Evolutionary conservation across 1,284 basidiomycete species (phyloP).

Genomic region (Moesziomyces sp.): DNA sequence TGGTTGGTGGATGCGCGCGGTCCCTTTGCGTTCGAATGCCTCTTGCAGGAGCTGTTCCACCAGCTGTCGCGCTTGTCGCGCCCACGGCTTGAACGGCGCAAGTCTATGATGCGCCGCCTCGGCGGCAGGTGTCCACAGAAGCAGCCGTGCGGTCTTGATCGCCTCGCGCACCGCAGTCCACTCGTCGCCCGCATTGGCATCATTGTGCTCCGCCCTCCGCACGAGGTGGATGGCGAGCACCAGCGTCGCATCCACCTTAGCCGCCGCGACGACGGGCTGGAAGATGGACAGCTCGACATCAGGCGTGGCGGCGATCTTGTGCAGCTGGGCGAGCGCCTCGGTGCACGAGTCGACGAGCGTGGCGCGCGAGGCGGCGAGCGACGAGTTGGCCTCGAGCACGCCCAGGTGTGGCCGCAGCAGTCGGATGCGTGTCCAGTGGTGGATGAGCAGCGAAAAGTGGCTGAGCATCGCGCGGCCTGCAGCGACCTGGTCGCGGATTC

Average conservation of each 20-base stretch:
- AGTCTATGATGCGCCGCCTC: constrained; percentile 15
- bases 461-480: constrained; percentile 24
- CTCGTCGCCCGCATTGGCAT: constrained; percentile 16
- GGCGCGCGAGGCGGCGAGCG: constrained; percentile 10
- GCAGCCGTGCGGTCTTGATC: constrained; percentile 23
- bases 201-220: constrained; percentile 13
- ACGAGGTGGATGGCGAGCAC: constrained; percentile 31
- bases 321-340: constrained; percentile 28
- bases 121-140: constrained; percentile 29
- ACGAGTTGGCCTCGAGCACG: constrained; percentile 10
- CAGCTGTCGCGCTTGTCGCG: constrained; percentile 17
- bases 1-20: constrained; percentile 10
- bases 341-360: constrained; percentile 26
- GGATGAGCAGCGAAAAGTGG: constrained; percentile 31
- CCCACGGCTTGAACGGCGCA: constrained; percentile 15
- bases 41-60: constrained; percentile 23
- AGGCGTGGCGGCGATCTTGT: constrained; percentile 25
- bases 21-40: constrained; percentile 30
- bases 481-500: constrained; percentile 17
- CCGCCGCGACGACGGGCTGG: constrained; percentile 19
- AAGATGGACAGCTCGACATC: constrained; percentile 45
- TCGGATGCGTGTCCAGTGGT: constrained; percentile 40
- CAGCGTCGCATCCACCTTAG: constrained; percentile 34
- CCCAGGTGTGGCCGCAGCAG: constrained; percentile 24
- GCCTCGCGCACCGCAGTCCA: constrained; percentile 16